Evolutionary conservation across 805 yeast species (phyloP).

Genomic region (Yarrowia sp.): DNA sequence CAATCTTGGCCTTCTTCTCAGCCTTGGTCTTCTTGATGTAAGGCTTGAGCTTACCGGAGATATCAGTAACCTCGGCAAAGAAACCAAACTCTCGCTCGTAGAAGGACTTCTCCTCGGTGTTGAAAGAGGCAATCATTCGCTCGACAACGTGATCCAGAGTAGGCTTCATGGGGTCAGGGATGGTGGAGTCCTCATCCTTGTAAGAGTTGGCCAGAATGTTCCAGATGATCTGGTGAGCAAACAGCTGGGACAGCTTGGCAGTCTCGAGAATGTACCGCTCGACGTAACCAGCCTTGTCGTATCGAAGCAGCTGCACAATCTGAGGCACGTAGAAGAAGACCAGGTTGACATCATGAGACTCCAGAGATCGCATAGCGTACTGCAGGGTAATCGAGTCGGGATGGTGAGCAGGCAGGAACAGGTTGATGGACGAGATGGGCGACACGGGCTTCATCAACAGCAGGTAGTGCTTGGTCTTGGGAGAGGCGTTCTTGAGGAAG

Average conservation of each 20-base stretch:
- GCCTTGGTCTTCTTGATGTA: slow-evolving; percentile 91
- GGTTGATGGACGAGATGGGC: slow-evolving; percentile 81
- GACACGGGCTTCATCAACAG: slow-evolving; percentile 72
- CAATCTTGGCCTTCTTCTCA: slow-evolving; percentile 93
- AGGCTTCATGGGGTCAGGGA: slow-evolving; percentile 82
- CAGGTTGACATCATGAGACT: slow-evolving; percentile 77
- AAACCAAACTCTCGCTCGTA: slow-evolving; percentile 84
- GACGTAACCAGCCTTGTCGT: slow-evolving; percentile 80
- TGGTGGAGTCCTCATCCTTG: slow-evolving; percentile 80
- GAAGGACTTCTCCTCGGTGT: slow-evolving; percentile 57
- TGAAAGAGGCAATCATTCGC: slow-evolving; percentile 61
- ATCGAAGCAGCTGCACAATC: slow-evolving; percentile 87
- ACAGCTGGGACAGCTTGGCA: slow-evolving; percentile 82
- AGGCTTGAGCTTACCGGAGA: slow-evolving; percentile 93
- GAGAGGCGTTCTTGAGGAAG: slow-evolving; percentile 42
- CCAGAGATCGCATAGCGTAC: slow-evolving; percentile 86
- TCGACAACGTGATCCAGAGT: slow-evolving; percentile 68
- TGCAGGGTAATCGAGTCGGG: slow-evolving; percentile 69
- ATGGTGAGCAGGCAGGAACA: slow-evolving; percentile 74
- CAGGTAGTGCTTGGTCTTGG: slow-evolving; percentile 34
- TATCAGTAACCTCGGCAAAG: slow-evolving; percentile 86
- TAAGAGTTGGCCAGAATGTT: slow-evolving; percentile 91
- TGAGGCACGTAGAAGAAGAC: slow-evolving; percentile 98
- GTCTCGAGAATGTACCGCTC: slow-evolving; percentile 87
- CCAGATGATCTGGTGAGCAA: slow-evolving; percentile 98